phyloP scores from a whole-genome alignment of 495 filamentous ascomycete genomes.

The Penicillium bovifimosum region DNA sequence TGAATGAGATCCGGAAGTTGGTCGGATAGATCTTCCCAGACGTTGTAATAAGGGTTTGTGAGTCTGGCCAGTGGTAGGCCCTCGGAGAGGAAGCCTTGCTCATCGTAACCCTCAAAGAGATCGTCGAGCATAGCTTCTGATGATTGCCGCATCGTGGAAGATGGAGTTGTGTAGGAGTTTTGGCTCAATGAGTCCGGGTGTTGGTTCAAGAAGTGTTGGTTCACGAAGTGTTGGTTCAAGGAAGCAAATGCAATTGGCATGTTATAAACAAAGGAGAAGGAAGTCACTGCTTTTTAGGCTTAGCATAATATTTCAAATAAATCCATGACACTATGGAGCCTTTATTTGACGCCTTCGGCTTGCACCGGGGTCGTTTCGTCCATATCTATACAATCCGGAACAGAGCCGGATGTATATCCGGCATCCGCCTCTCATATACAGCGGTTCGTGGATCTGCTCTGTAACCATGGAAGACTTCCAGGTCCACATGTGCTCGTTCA shows the following conservation, averaged over 20 bases:
- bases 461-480: background rate
- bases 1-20: slow-evolving; percentile 76
- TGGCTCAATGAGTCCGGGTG: background rate
- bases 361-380: slow-evolving; percentile 9
- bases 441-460: background rate
- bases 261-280: background rate
- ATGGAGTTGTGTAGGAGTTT: background rate
- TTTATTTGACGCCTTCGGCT: slow-evolving; percentile 6
- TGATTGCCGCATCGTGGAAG: slow-evolving; percentile 59
- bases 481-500: no score
- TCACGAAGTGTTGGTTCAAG: background rate
- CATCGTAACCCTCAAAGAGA: slow-evolving; percentile 48
- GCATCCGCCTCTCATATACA: slow-evolving; percentile 5
- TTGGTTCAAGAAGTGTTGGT: background rate
- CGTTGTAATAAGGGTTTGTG: slow-evolving; percentile 76
- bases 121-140: slow-evolving; percentile 66
- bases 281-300: background rate
- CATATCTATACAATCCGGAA: slow-evolving; percentile 24
- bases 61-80: slow-evolving; percentile 67
- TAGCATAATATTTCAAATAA: background rate
- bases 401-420: slow-evolving; percentile 19
- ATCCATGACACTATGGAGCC: background rate
- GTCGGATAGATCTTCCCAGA: slow-evolving; percentile 75
- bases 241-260: background rate
- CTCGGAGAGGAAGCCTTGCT: slow-evolving; percentile 83